phyloP scores from a whole-genome alignment of 495 filamentous ascomycete species.

The Parachaetomium inaequale region DNA sequence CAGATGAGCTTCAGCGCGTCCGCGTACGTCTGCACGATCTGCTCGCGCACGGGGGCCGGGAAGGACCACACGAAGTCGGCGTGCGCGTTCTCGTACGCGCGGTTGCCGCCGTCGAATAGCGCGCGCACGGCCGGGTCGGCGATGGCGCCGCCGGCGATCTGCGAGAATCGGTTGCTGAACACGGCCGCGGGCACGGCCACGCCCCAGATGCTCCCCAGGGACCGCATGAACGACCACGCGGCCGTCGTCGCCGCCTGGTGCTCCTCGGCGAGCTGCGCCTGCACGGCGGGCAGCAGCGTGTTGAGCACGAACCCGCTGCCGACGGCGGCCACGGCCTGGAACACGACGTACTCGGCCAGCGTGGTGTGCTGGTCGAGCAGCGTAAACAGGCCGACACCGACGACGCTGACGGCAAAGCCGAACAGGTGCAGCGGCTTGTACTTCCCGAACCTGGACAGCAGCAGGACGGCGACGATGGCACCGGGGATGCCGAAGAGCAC shows the following conservation, averaged over 20 bases:
- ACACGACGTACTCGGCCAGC: conserved; percentile 8
- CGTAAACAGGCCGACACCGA: conserved; percentile 45
- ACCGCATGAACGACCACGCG: conserved; percentile 47
- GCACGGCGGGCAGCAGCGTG: conserved; percentile 39
- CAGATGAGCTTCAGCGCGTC: conserved; percentile 29
- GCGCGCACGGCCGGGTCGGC: conserved; percentile 23
- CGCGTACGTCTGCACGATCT: conserved; percentile 29
- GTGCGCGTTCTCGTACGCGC: conserved; percentile 26
- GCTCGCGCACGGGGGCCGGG: conserved; percentile 15
- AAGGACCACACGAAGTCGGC: conserved; percentile 22
- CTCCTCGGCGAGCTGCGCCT: conserved; percentile 34
- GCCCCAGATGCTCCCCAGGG: conserved; percentile 50
- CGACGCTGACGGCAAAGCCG: conserved; percentile 37
- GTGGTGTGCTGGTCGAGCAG: conserved; percentile 21
- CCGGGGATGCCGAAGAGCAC: conserved; percentile 31
- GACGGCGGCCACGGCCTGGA: conserved; percentile 22
- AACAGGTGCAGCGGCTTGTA: conserved; percentile 45
- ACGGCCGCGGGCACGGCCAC: conserved; percentile 48
- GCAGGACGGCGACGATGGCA: conserved; percentile 25
- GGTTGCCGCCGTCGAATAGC: conserved; percentile 20
- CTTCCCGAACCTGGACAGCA: conserved; percentile 36
- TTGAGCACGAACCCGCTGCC: conserved; percentile 35
- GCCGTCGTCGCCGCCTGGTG: conserved; percentile 43
- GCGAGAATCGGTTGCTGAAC: conserved; percentile 42
- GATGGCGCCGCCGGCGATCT: conserved; percentile 20